Evolutionary conservation across 208 protist genomes (phyloP), one percentile per base, ranked within the genome.

Genomic region (Phytomonas francai): DNA sequence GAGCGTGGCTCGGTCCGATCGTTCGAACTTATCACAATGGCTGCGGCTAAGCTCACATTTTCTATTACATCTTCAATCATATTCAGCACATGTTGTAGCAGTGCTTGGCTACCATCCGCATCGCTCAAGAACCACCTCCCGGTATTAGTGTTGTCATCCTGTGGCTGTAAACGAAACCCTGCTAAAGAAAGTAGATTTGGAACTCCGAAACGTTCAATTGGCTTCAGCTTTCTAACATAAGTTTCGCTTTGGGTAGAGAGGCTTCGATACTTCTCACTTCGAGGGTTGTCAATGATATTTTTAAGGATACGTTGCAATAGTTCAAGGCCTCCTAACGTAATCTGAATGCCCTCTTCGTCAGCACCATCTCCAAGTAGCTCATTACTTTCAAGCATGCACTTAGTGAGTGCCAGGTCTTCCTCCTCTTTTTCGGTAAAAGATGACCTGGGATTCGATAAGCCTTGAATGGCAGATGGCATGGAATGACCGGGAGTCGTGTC

Each of bases 311-410:
- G 78, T 31, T 75, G 74, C 54, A 92, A 72, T 33, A 84, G 65
- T 32, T 64, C 73, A 11, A 88, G 51, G 2, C 73, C 84, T 25
- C 63, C 67, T n/a, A 83, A 65, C 0, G 82, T 87, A 16, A 63
- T 68, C 19, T 77, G 63, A 36, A 88, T 75, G 39, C 70, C 76
- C 27, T 73, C 71, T 1, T 70, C 77, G 27, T n/a, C 63, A 33
- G 29, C 27, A 27, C 49, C 45, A 14, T 70, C 67, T 16, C 65
- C 72, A 28, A 89, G 67, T 31, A 78, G 78, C 49, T 88, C 81
- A 69, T 88, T 92, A 68, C 80, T 89, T 59, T 90, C 79, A 8
- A 92, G 65, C 83, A 91, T 91, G 7, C 71, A 78, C 65, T 66
- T 66, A 19, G 74, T 76, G 51, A 91, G 49, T 36, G 81, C 70